Base-by-base conservation (phyloP, 2,329 filamentous ascomycete genomes). In the Ophiocordyceps camponoti-floridani region DNA sequence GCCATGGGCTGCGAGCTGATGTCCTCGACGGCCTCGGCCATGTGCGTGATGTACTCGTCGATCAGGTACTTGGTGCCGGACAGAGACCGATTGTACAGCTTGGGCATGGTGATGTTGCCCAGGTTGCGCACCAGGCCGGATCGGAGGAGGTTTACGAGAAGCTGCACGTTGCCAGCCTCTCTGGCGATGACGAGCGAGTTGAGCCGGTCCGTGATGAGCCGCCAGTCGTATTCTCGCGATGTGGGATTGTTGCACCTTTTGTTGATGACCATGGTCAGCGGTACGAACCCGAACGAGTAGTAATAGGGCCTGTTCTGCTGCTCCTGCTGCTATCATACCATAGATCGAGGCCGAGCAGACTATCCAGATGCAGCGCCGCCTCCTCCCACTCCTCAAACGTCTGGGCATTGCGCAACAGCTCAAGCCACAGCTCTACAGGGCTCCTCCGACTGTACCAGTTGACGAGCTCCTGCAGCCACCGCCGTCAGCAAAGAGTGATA, bases 1-100 rank as follows among this genome's bases (percentile, higher is more conserved):
- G 67, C 68, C 0, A 75, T 80, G 18, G 82, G 77, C 44, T 85
- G 69, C 18, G 59, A 65, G 27, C 79, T 79, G 35, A 95, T 79
- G 55, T 88, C 80, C 48, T 84, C 75, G 45, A 94, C 77, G 2
- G 84, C 82, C 47, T 82, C 75, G n/a, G 82, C 82, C 33, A 94
- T 80, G 56, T 89, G 79, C 1, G 80, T 79, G 49, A 94, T 80
- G 56, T 95, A 95, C 60, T 93, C 84, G 56, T 94, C 87, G 49
- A 95, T 93, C 42, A 94, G 65, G 44, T 84, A 75, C 59, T 95
- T 95, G 1, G 88, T 94, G 14, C 88, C 88, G 1, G 83, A 82
- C 57, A 91, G 91, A 12, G 85, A 82, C 47, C 81, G 75, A 54
- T 88, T 88, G 64, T 87, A 95, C 1, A 95, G 68, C 49, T 79